Base-by-base conservation (phyloP, 768 basidiomycete genomes). In the Lactarius sp. region DNA sequence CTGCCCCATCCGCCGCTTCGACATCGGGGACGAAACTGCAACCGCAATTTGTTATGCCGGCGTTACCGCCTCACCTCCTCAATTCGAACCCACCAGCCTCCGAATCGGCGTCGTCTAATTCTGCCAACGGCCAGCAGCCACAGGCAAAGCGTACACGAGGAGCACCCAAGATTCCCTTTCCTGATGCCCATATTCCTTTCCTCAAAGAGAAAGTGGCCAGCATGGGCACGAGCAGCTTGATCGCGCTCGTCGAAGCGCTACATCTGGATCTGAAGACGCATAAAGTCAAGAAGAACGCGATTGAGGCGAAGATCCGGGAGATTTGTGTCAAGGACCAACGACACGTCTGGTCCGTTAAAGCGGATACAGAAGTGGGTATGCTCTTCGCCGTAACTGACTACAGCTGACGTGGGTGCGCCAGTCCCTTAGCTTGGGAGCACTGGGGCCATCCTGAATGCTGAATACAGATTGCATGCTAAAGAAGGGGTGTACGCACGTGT, bases 221-320 rank as follows among this genome's bases (percentile, higher is more conserved):
- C 27, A 76, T 90, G 20, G 80, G 84, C 57, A 84, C 87, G 0
- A 77, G 81, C 8, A 92, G 79, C 66, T 77, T 91, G 31, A 79
- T 78, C 8, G 80, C 84, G 59, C 81, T 94, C 34, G 81, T 92
- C 0, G 91, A 93, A 63, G 79, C 83, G 8, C 80, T 93, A 67
- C 83, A 86, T 69, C 83, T 86, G 66, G 87, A 87, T 33, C 77
- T 93, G 46, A 83, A 83, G 37, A 73, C 72, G n/a, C 76, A 87
- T 67, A 87, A 86, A 61, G 81, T 92, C 66, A 92, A 87, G 78
- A 94, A 93, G 79, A 88, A 86, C 55, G 84, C 89, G 4, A 85
- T 94, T 51, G 90, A 92, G 73, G 85, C 84, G 3, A 93, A 93
- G 72, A 78, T 94, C 42, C 79, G 82, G 52, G 90, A 92, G 73